Evolutionary conservation across 345 rosid species (phyloP), one percentile per base, ranked within the genome.

Genomic region (Noccaea bulbosa): DNA sequence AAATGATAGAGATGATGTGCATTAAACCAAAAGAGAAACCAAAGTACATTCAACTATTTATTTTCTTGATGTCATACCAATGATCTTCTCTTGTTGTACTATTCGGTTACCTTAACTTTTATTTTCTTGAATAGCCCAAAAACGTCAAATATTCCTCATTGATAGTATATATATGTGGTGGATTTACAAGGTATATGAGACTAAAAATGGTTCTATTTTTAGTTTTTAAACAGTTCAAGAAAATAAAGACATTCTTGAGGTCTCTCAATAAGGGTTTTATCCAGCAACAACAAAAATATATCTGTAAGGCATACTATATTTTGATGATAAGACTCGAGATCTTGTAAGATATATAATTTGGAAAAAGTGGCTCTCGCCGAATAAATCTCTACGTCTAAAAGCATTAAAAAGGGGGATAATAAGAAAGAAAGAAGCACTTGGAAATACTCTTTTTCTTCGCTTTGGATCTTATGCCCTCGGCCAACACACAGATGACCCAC

Each of bases 1-100:
- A 64, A 55, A 6, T 47, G 65, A 55, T 65, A 56, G 39, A 73
- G 16, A 37, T 71, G 62, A 22, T 53, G 58, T 64, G 51, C 65
- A 72, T 46, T 64, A 38, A 72, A 46, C 56, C 51, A 17, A 58
- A 73, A 56, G 52, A 65, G 52, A 65, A 38, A 65, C 58, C 63
- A 65, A 73, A 73, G 71, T 73, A 72, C 77, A 72, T 55, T 65
- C 77, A 72, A 54, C 58, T 65, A 33, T 72, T 65, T 47, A 55
- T 38, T 54, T 56, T 55, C 11, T 57, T 55, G 34, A 63, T 72
- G 58, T 55, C 77, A 47, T 69, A 64, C 65, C 65, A 55, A 34
- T 71, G 54, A 52, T 49, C 9, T 61, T 49, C 67, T 48, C n/a
- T 11, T 70, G 22, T 49, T 70, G 54, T 71, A 53, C 62, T 71